Evolutionary conservation across 2,329 filamentous ascomycete species (phyloP), one percentile per base, ranked within the genome.

Genomic region (Phialophora macrospora): DNA sequence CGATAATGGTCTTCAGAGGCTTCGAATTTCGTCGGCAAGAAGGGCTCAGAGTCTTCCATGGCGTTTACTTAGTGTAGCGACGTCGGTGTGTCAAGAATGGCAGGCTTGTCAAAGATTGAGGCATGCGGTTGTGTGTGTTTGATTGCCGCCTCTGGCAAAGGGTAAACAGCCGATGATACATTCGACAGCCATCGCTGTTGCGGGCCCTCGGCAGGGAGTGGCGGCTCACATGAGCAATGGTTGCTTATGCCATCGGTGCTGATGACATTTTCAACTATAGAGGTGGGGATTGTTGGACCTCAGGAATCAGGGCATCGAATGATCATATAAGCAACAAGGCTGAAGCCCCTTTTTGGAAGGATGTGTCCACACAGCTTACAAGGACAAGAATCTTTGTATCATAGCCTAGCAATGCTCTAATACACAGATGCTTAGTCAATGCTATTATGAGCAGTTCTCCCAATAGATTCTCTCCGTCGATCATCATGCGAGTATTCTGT

Each of bases 41-140:
- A 56, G 54, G 54, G 54, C 32, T 56, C 54, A 44, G 30, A 56
- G 32, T 56, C 20, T 12, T 56, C 54, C 54, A 56, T 56, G 32
- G 22, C 32, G 54, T 26, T 26, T 2, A n/a, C 14, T 41, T 17
- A 17, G 14, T 56, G 34, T 22, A 32, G 12, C 22, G 17, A 20
- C 2, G 12, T 11, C 17, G 22, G 54, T 22, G 20, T 49, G 20
- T 22, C 8, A 34, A 41, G 17, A 56, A 22, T 26, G 20, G 24
- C 22, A 41, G 7, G 14, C 30, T 20, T 14, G n/a, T 30, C n/a
- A 22, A 11, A 22, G 20, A 22, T 17, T 26, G 48, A 51, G 24
- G 20, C 14, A 14, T 41, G 38, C 38, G 17, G 38, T 17, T 17
- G 38, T 17, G 34, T 41, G 38, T 41, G 4, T 17, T 41, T 41